phyloP scores from a whole-genome alignment of 2,329 filamentous ascomycete genomes.

The Colletotrichum liaoningense region DNA sequence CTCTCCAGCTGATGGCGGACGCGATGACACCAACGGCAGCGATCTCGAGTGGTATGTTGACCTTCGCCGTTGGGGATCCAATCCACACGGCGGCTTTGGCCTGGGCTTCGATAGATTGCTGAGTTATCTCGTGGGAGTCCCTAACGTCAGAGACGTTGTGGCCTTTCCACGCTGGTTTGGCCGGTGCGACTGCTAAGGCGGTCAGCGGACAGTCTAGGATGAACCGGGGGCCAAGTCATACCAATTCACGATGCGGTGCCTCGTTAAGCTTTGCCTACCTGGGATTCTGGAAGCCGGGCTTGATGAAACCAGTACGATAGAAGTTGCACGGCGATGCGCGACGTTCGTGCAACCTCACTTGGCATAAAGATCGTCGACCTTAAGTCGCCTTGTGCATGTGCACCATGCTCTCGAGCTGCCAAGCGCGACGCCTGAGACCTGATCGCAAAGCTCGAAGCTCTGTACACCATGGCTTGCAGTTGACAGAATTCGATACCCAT shows the following conservation, averaged over 20 bases:
- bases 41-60: conserved; percentile 87
- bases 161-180: conserved; percentile 83
- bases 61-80: conserved; percentile 88
- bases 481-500: conserved; percentile 11
- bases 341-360: conserved; percentile 11
- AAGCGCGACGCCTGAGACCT: neutral
- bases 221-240: neutral
- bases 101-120: conserved; percentile 89
- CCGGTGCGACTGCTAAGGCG: conserved; percentile 66
- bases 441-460: neutral
- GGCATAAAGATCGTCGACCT: neutral
- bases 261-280: conserved; percentile 55
- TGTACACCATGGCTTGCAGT: conserved; percentile 15
- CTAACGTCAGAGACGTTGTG: conserved; percentile 86
- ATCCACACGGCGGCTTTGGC: conserved; percentile 91
- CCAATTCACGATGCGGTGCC: neutral
- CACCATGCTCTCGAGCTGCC: neutral
- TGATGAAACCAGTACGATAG: conserved; percentile 12
- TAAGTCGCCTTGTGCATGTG: conserved; percentile 19
- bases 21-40: conserved; percentile 37
- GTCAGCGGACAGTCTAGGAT: neutral
- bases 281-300: conserved; percentile 43
- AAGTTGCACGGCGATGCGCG: conserved; percentile 15
- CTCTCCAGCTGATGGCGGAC: conserved; percentile 42
- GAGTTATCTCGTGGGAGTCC: conserved; percentile 83